Conservation (phyloP, 208 protist genomes). For the Perkinsela sp. region DNA sequence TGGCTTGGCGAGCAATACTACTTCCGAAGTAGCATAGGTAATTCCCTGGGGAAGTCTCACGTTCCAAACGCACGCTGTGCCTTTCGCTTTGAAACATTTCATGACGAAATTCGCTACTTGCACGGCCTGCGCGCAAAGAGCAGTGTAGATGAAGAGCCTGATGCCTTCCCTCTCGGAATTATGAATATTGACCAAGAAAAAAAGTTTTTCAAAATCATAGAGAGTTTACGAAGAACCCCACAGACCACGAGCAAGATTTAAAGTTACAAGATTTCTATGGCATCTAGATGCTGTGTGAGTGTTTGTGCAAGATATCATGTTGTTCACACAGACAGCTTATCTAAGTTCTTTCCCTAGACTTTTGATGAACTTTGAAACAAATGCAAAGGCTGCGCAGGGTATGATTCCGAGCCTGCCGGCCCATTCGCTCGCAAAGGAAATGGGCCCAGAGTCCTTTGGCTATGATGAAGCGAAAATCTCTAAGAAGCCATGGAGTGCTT, state of each 20-base stretch:
- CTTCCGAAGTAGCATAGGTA: conserved; percentile 52
- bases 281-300: too few species aligned
- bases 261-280: too few species aligned
- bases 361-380: too few species aligned
- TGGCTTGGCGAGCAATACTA: conserved; percentile 60
- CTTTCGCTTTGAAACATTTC: conserved; percentile 68
- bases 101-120: conserved; percentile 52
- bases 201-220: not conserved
- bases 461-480: not conserved
- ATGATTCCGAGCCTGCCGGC: not conserved
- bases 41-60: conserved; percentile 51
- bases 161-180: not conserved
- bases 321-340: too few species aligned
- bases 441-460: not conserved
- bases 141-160: not conserved
- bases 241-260: too few species aligned
- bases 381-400: not conserved
- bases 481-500: not conserved
- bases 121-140: conserved; percentile 8
- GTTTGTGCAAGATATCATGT: too few species aligned
- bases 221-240: not conserved
- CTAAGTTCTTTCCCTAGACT: too few species aligned
- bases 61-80: conserved; percentile 67
- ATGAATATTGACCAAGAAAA: not conserved
- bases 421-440: not conserved